Base-by-base conservation (phyloP, 176 grass and related monocot genomes). In the Tuctoria greenei region DNA sequence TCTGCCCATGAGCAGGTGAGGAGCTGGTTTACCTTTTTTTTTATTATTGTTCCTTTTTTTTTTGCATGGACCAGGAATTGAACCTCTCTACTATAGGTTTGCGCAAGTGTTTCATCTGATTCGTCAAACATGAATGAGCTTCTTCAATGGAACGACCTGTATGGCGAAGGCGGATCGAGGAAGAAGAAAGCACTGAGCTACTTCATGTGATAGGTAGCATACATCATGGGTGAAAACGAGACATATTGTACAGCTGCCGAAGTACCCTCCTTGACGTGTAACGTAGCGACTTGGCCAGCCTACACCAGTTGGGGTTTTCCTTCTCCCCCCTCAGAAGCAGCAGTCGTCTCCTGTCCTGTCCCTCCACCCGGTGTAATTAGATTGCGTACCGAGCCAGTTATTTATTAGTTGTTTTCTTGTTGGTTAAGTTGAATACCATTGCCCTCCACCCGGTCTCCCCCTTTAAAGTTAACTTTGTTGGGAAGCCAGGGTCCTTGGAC, bases 151-250 rank as follows among this genome's bases (percentile, higher is more conserved):
- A 99, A 99, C 12, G 95, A 99, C 39, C 87, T 99, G 44, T 99
- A 99, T 36, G 95, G 95, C 1, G 95, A 99, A 92, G 95, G 95
- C 0, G 95, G 95, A 44, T 99, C 95, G 4, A 95, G 91, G 86
- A 99, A 95, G 82, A 95, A 89, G 81, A 99, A 88, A 82, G 87
- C 91, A 50, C 79, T 99, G 49, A 99, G 95, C 82, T 99, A 99
- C 86, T 99, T 99, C 69, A 99, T 99, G 95, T 99, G 86, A 92
- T 68, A 83, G 51, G 14, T 37, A 60, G 64, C 69, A 88, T 77
- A 67, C 69, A 56, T 23, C 11, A 61, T 76, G 47, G 28, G 66
- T 71, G 17, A 46, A 41, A 61, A 76, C 45, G 0, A 4, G 12
- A 75, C 56, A 75, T 64, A 79, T 51, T 88, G 86, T 88, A 88